phyloP scores from a whole-genome alignment of 768 basidiomycete species.

The Gloeophyllum trabeum region DNA sequence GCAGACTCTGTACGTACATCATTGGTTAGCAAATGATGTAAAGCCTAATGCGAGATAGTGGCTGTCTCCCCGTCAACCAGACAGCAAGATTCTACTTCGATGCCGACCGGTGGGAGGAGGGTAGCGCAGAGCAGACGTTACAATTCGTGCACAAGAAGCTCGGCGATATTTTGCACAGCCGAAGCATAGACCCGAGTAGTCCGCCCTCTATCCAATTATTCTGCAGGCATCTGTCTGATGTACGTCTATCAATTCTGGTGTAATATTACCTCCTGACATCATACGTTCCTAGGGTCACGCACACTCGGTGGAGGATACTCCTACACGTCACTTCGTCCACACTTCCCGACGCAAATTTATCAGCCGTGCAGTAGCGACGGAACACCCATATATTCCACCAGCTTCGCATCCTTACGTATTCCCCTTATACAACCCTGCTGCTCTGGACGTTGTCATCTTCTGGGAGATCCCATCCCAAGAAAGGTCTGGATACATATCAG shows the following conservation, averaged over 20 bases:
- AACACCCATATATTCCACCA: constrained; percentile 48
- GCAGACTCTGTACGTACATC: constrained; percentile 29
- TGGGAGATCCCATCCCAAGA: constrained; percentile 60
- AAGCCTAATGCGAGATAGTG: constrained; percentile 19
- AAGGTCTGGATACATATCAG: constrained; percentile 48
- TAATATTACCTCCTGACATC: not conserved
- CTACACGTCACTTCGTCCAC: constrained; percentile 36
- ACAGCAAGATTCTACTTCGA: constrained; percentile 32
- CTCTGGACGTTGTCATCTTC: constrained; percentile 63
- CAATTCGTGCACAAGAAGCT: constrained; percentile 8
- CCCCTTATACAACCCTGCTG: constrained; percentile 66
- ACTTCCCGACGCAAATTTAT: constrained; percentile 34
- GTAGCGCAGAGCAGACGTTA: constrained; percentile 27
- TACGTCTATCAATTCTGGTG: constrained; percentile 14
- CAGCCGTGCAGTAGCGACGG: constrained; percentile 21
- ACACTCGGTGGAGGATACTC: constrained; percentile 12
- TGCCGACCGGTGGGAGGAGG: constrained; percentile 25
- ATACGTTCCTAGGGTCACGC: not conserved
- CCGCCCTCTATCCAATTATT: constrained; percentile 14
- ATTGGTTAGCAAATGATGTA: constrained; percentile 1
- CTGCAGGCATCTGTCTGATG: constrained; percentile 23
- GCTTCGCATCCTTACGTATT: constrained; percentile 49
- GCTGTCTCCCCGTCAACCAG: constrained; percentile 34
- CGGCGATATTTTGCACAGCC: constrained; percentile 6
- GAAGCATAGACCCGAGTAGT: constrained; percentile 4